phyloP scores from a whole-genome alignment of 2,329 filamentous ascomycete species.

The Colletotrichum destructivum region DNA sequence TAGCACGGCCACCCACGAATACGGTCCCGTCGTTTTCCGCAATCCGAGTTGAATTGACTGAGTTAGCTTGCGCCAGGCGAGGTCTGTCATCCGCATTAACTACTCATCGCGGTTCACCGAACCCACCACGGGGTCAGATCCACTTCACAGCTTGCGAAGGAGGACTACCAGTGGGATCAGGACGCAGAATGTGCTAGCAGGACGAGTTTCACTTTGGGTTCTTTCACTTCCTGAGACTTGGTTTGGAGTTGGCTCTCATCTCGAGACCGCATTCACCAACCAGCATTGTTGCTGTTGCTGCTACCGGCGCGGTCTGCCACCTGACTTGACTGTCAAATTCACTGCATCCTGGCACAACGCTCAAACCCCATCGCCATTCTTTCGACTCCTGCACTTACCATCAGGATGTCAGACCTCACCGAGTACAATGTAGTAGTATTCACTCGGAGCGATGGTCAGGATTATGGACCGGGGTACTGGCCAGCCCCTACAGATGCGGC shows the following conservation, averaged over 20 bases:
- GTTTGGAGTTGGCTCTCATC: background rate
- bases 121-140: constrained; percentile 32
- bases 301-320: constrained; percentile 1
- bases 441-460: constrained; percentile 62
- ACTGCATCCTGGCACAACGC: background rate
- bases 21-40: background rate
- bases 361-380: background rate
- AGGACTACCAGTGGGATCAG: constrained; percentile 12
- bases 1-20: background rate
- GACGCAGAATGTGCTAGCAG: constrained; percentile 32
- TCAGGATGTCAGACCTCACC: constrained; percentile 31
- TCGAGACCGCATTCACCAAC: background rate
- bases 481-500: constrained; percentile 49
- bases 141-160: constrained; percentile 31
- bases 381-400: background rate
- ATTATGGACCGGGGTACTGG: constrained; percentile 63
- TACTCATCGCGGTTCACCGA: constrained; percentile 6
- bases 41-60: background rate
- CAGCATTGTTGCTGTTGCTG: background rate
- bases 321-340: background rate
- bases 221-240: background rate
- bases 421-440: constrained; percentile 51
- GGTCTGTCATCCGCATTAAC: background rate
- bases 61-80: background rate
- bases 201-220: background rate